These are phyloP conservation scores for Cantharellus cinnabarinus DNA, from an alignment of 768 basidiomycete genomes.

Conservation along the genomic window DNA sequence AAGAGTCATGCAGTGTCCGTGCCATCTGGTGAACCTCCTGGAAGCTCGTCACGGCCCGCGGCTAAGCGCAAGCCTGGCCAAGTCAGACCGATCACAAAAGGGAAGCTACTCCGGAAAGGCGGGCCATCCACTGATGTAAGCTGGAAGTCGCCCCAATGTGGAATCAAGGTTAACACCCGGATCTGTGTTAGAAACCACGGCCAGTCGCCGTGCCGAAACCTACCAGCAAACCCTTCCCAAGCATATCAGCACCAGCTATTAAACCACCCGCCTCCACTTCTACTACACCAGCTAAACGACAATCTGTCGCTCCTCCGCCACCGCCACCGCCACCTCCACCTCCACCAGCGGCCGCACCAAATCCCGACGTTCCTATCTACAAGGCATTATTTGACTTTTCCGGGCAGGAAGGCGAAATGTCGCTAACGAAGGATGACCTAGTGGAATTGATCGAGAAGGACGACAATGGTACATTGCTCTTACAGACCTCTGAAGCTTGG, in stretches of 20 bases:
- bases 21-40: slow-evolving; percentile 67
- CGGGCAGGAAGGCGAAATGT: slow-evolving; percentile 84
- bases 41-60: slow-evolving; percentile 61
- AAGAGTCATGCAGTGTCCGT: slow-evolving; percentile 87
- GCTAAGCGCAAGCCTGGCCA: slow-evolving; percentile 77
- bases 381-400: slow-evolving; percentile 82
- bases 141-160: background rate
- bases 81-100: slow-evolving; percentile 66
- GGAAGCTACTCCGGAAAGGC: slow-evolving; percentile 57
- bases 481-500: background rate
- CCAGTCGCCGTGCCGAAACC: slow-evolving; percentile 34
- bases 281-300: slow-evolving; percentile 25
- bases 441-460: slow-evolving; percentile 85
- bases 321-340: slow-evolving; percentile 31
- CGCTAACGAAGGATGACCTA: slow-evolving; percentile 71
- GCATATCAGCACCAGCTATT: slow-evolving; percentile 14
- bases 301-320: slow-evolving; percentile 21
- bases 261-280: slow-evolving; percentile 16
- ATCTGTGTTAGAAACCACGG: slow-evolving; percentile 17
- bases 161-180: no score
- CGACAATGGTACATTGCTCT: slow-evolving; percentile 37
- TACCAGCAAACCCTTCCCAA: slow-evolving; percentile 41
- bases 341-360: slow-evolving; percentile 29
- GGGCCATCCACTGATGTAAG: slow-evolving; percentile 32
- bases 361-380: slow-evolving; percentile 55